phyloP scores from a whole-genome alignment of 164 flowering plant genomes.

The Piper longum region DNA sequence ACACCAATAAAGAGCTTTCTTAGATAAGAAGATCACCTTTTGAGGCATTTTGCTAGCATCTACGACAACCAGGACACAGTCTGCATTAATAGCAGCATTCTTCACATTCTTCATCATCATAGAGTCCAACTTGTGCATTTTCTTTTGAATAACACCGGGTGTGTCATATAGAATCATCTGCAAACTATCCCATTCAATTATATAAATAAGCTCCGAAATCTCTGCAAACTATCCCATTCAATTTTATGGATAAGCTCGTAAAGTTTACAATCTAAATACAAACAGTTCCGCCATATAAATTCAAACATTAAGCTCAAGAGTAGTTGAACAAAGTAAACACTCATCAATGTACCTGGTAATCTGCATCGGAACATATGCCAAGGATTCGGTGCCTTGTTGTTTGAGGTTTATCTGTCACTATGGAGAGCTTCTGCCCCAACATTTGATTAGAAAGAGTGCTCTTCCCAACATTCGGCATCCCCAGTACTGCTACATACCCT shows the following conservation, averaged over 20 bases:
- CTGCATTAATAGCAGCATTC: conserved; percentile 76
- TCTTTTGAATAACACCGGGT: conserved; percentile 93
- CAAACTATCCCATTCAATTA: conserved; percentile 21
- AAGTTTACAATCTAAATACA: not conserved
- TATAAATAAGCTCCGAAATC: conserved; percentile 2
- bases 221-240: conserved; percentile 44
- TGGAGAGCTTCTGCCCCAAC: conserved; percentile 89
- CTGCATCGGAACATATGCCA: conserved; percentile 80
- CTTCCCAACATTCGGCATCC: conserved; percentile 97
- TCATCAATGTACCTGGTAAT: conserved; percentile 58
- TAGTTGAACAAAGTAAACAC: no score
- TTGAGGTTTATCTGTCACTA: conserved; percentile 96
- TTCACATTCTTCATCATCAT: conserved; percentile 99
- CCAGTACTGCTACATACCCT: conserved; percentile 94
- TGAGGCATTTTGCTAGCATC: conserved; percentile 82
- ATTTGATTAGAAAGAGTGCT: conserved; percentile 92
- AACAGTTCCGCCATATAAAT: no score
- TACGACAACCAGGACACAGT: conserved; percentile 83
- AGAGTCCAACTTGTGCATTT: conserved; percentile 88
- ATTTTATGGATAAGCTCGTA: conserved; percentile 4
- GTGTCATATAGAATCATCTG: conserved; percentile 97
- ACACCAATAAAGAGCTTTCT: not conserved
- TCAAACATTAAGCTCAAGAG: no score
- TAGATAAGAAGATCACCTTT: conserved; percentile 37
- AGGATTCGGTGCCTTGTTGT: conserved; percentile 94